Evolutionary conservation across 2,329 filamentous ascomycete genomes (phyloP), one percentile per base, ranked within the genome.

Genomic region (Aspergillus fumigatiaffinis): DNA sequence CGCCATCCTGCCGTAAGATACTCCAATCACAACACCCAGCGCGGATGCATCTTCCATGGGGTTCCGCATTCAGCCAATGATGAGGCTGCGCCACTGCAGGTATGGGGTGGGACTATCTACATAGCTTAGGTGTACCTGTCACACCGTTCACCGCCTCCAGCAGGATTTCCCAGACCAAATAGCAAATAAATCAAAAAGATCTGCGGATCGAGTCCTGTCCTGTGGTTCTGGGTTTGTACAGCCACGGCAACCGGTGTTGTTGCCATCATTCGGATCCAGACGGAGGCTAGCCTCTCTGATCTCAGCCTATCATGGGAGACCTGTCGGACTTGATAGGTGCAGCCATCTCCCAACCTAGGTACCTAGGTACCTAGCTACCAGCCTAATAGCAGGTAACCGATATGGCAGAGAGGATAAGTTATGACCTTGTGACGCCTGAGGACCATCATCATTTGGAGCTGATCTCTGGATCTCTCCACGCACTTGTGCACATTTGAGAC

Each of bases 111-210:
- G 26, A n/a, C 53, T 26, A 21, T 55, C 48, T 38, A 14, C 32
- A 38, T 17, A 38, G 5, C 32, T 23, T 46, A 46, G 42, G 20
- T 46, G 21, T 58, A 54, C 58, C 60, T 62, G 60, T 62, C 60
- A 62, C 60, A 58, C 58, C 53, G 50, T 46, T 60, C 61, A 63
- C 61, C 59, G 61, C 61, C 57, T 58, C 59, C 38, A 47, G 12
- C 41, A 25, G 51, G 38, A 51, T 35, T 35, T 48, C n/a, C 42
- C 23, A 38, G 29, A 21, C 57, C 42, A 41, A 54, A 54, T 54
- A 56, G 54, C 54, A 53, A 59, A 56, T 59, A 59, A 59, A 59
- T 59, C 54, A 56, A 28, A 48, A 49, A 12, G 20, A 44, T 46
- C 52, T 14, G 12, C 23, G 25, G 29, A 53, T 53, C 54, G n/a